phyloP scores from a whole-genome alignment of 257 asterid species.

The Lavandula angustifolia region DNA sequence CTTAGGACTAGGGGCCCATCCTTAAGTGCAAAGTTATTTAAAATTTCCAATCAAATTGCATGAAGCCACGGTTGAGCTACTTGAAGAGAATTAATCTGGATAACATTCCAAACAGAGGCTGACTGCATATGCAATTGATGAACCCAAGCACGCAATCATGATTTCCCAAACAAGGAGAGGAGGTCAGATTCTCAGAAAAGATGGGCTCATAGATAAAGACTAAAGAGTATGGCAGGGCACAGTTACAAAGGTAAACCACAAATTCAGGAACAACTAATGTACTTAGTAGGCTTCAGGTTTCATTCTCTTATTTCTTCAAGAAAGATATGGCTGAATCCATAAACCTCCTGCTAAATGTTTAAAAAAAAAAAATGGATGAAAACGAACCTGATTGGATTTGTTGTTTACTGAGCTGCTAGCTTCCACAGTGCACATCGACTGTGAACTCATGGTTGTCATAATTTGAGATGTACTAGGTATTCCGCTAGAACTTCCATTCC shows the following conservation, averaged over 20 bases:
- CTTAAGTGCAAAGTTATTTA: no score
- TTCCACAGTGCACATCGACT: conserved; percentile 39
- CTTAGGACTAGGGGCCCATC: neutral
- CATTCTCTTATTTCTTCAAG: neutral
- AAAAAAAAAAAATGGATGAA: conserved; percentile 10
- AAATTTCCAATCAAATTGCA: neutral
- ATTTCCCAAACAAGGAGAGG: no score
- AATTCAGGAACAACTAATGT: no score
- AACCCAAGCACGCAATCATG: neutral
- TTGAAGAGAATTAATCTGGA: neutral
- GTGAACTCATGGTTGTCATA: conserved; percentile 37
- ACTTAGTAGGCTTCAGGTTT: neutral
- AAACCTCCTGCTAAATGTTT: neutral
- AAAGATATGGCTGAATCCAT: conserved; percentile 3
- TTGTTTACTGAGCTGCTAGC: conserved; percentile 41
- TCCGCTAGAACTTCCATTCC: conserved; percentile 38
- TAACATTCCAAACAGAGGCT: neutral
- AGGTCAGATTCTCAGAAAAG: no score
- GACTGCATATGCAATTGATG: neutral
- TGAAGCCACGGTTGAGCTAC: neutral
- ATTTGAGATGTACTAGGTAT: conserved; percentile 39
- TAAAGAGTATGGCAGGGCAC: neutral
- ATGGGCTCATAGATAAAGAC: neutral
- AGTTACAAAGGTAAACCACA: neutral
- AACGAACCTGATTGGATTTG: conserved; percentile 57